A percentile compares a stretch with the other conserved stretches of the same genome.
phyloP scores from a whole-genome alignment of 306 rosid species.

The Leucaena leucocephala region DNA sequence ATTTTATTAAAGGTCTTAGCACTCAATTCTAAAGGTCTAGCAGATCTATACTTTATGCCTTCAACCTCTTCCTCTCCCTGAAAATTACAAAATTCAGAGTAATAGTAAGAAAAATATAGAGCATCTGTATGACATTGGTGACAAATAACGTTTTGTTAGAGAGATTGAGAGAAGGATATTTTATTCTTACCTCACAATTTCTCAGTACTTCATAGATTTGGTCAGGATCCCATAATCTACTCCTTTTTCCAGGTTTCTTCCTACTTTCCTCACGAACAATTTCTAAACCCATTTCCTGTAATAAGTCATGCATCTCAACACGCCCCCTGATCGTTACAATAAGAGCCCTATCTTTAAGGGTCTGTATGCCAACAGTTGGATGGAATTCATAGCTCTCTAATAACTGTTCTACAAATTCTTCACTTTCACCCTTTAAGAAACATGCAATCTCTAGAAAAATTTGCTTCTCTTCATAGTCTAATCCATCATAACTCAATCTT shows the following conservation, averaged over 20 bases:
- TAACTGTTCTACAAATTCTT: background rate
- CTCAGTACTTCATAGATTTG: background rate
- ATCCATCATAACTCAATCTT: background rate
- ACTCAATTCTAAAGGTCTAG: background rate
- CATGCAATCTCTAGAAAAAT: slow-evolving; percentile 8
- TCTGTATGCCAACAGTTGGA: background rate
- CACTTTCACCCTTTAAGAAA: background rate
- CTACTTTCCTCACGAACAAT: background rate
- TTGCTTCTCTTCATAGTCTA: background rate
- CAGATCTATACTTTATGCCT: background rate
- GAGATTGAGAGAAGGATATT: too few relatives aligned
- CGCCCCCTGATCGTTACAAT: background rate
- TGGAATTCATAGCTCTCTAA: background rate
- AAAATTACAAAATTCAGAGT: background rate
- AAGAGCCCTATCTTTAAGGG: background rate
- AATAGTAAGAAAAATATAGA: background rate
- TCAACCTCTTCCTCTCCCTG: background rate
- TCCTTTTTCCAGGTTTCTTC: background rate
- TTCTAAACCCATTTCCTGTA: background rate
- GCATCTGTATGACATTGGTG: background rate
- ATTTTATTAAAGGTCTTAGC: background rate
- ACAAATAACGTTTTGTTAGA: background rate
- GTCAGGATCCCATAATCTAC: background rate
- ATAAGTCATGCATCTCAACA: background rate
- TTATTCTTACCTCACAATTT: background rate